phyloP scores from a whole-genome alignment of 345 rosid species.

The Hibiscus syriacus region DNA sequence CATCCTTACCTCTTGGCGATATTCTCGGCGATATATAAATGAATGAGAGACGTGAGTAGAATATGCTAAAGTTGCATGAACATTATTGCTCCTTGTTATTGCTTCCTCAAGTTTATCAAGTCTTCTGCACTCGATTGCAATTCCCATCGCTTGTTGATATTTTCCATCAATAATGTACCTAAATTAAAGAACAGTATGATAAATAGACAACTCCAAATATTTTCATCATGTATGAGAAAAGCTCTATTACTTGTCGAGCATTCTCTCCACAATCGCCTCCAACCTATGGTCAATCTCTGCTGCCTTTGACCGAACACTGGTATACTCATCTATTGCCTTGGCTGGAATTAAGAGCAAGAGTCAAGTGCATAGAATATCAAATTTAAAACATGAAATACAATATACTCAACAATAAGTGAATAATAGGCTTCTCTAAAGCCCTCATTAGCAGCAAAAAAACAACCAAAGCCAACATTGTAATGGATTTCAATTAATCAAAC shows the following conservation, averaged over 20 bases:
- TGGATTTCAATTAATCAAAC: too few relatives aligned
- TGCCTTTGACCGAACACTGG: too few relatives aligned
- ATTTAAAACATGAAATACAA: too few relatives aligned
- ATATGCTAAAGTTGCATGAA: conserved; percentile 72
- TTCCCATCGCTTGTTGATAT: conserved; percentile 99
- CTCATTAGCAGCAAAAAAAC: too few relatives aligned
- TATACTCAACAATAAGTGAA: background rate
- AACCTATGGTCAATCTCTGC: too few relatives aligned
- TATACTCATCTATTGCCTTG: too few relatives aligned
- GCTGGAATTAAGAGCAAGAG: conserved; percentile 17
- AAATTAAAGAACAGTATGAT: conserved; percentile 7
- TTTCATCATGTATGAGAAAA: conserved; percentile 1
- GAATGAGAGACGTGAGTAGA: conserved; percentile 88
- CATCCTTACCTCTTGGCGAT: conserved; percentile 68
- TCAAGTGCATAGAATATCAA: too few relatives aligned
- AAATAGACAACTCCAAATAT: conserved; percentile 5
- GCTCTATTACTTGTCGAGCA: too few relatives aligned
- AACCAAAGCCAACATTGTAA: too few relatives aligned
- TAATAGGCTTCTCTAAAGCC: background rate
- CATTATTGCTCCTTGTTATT: conserved; percentile 79
- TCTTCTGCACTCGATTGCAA: conserved; percentile 94
- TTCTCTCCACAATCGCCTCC: too few relatives aligned
- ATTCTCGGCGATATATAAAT: conserved; percentile 82
- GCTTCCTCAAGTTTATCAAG: conserved; percentile 98
- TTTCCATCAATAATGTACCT: conserved; percentile 96